phyloP scores from a whole-genome alignment of 768 basidiomycete genomes.

The Leccinum longicurvipes region DNA sequence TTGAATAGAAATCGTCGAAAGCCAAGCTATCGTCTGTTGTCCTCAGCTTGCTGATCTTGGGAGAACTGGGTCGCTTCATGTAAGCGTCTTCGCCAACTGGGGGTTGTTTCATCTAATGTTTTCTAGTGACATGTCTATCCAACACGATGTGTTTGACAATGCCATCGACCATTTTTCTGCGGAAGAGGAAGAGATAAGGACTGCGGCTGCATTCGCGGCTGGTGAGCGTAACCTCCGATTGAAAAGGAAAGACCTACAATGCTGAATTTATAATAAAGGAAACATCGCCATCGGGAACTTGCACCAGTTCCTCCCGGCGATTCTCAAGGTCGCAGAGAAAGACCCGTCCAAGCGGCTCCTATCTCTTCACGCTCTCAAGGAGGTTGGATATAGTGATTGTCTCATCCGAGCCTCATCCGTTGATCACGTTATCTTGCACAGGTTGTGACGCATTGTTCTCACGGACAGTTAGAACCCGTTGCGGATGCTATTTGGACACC shows the following conservation, averaged over 20 bases:
- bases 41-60: slow-evolving; percentile 83
- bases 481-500: slow-evolving; percentile 92
- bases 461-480: slow-evolving; percentile 78
- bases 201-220: slow-evolving; percentile 92
- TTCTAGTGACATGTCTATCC: slow-evolving; percentile 78
- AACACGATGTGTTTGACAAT: slow-evolving; percentile 73
- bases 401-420: background rate
- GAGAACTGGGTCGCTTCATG: slow-evolving; percentile 92
- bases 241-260: background rate
- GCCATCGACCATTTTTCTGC: slow-evolving; percentile 72
- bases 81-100: slow-evolving; percentile 30
- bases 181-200: slow-evolving; percentile 81
- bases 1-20: slow-evolving; percentile 48
- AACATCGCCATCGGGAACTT: slow-evolving; percentile 96
- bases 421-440: slow-evolving; percentile 24
- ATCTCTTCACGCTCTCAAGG: slow-evolving; percentile 89
- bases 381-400: slow-evolving; percentile 44
- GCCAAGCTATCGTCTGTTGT: slow-evolving; percentile 66
- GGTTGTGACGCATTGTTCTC: slow-evolving; percentile 91
- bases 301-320: slow-evolving; percentile 78
- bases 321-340: slow-evolving; percentile 73
- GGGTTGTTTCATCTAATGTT: slow-evolving; percentile 2
- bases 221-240: slow-evolving; percentile 53
- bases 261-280: slow-evolving; percentile 46
- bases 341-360: slow-evolving; percentile 79